Evolutionary conservation across 2,329 filamentous ascomycete genomes (phyloP), one percentile per base, ranked within the genome.

Genomic region (Monilinia fructicola): DNA sequence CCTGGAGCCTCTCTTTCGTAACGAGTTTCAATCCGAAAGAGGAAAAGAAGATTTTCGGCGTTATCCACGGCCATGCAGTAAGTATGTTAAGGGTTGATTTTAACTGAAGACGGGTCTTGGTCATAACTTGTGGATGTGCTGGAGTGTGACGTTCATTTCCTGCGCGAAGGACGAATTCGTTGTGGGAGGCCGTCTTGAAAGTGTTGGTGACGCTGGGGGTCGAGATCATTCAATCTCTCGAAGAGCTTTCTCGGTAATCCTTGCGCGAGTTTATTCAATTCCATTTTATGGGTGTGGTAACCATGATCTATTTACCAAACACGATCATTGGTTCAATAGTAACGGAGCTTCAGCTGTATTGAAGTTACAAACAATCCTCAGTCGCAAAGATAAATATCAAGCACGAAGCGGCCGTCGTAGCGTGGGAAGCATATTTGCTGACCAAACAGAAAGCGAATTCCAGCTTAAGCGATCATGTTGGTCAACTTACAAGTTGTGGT

Each of bases 31-130:
- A 75, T 21, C 67, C 6, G 84, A 76, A 3, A 85, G 72, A 0
- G 76, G 74, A 0, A 74, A 69, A 14, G 76, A 77, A 59, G 84
- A 84, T 42, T 76, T 77, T 72, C 50, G 1, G 78, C 79, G 61
- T 50, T 75, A 79, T n/a, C 82, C 82, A 10, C 81, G 81, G 46
- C 82, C 82, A 67, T 84, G 82, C 6, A 84, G 78, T 63, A 84
- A 84, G 78, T 63, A 84, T 72, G 67, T 84, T 78, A 65, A 84
- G 70, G 35, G 81, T 83, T 63, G 48, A 14, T 26, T 52, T 3
- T 52, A 23, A 12, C 23, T 1, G 7, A 52, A 79, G 74, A n/a
- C 69, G 75, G 6, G 44, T 14, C 28, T 69, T 28, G 14, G 72
- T 65, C 6, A 71, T 52, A 1, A 71, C 69, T 16, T 66, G 58